Conservation (phyloP, 257 asterid genomes). For the Solanum clarkiae region DNA sequence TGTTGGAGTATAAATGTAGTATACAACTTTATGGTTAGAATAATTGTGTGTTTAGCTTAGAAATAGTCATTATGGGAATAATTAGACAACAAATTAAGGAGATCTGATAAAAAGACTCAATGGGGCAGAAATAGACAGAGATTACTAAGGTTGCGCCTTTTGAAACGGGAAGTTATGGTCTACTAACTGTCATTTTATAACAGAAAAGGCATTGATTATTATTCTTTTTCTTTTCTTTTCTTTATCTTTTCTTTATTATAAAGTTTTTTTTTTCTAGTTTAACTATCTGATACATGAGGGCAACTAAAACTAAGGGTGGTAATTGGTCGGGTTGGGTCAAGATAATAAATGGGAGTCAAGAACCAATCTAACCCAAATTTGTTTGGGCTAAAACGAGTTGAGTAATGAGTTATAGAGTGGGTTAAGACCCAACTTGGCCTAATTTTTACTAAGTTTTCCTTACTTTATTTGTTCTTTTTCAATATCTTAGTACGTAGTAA, state of each 20-base stretch:
- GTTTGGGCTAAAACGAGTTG: no score
- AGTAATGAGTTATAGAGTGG: no score
- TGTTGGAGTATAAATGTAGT: not conserved
- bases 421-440: no score
- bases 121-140: constrained; percentile 2
- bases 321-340: no score
- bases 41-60: not conserved
- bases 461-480: no score
- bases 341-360: no score
- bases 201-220: not conserved
- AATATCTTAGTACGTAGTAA: no score
- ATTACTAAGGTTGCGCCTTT: constrained; percentile 1
- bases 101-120: not conserved
- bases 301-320: not conserved
- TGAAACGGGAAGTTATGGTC: constrained; percentile 10
- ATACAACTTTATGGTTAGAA: not conserved
- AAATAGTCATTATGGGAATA: constrained; percentile 7
- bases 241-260: not conserved
- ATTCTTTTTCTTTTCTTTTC: no score
- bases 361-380: no score
- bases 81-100: not conserved
- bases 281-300: not conserved
- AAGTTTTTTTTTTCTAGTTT: not conserved
- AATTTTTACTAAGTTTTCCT: no score
- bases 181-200: not conserved